phyloP scores from a whole-genome alignment of 306 rosid genomes.

The Parietaria judaica region DNA sequence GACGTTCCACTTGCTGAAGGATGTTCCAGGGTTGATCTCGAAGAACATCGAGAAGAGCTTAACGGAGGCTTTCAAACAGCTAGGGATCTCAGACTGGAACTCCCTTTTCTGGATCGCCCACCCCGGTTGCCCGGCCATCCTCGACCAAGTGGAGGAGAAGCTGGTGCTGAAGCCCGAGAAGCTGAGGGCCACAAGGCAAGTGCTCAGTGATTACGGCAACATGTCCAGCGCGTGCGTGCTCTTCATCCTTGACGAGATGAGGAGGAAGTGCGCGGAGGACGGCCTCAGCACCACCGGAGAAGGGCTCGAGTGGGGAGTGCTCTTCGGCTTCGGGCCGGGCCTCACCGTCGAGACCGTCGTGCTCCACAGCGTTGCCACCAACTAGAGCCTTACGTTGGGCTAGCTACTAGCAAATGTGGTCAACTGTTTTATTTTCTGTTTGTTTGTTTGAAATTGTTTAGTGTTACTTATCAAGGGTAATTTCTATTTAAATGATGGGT shows the following conservation, averaged over 20 bases:
- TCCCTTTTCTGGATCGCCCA: slow-evolving; percentile 57
- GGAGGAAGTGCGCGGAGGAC: slow-evolving; percentile 31
- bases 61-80: slow-evolving; percentile 36
- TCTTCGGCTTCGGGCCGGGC: slow-evolving; percentile 70
- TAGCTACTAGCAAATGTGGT: too few relatives aligned
- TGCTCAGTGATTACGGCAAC: slow-evolving; percentile 54
- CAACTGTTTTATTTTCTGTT: too few relatives aligned
- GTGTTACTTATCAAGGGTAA: too few relatives aligned
- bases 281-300: slow-evolving; percentile 43
- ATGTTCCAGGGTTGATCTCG: slow-evolving; percentile 48
- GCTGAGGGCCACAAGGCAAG: slow-evolving; percentile 40
- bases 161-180: slow-evolving; percentile 40
- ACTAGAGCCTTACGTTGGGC: neutral
- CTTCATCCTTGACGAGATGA: slow-evolving; percentile 58
- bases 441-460: too few relatives aligned
- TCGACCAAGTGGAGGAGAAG: slow-evolving; percentile 40
- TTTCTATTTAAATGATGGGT: too few relatives aligned
- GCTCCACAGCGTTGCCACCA: slow-evolving; percentile 34
- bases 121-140: slow-evolving; percentile 50
- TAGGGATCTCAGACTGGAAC: slow-evolving; percentile 46
- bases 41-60: slow-evolving; percentile 41
- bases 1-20: slow-evolving; percentile 49
- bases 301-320: slow-evolving; percentile 67
- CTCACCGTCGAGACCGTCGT: slow-evolving; percentile 61
- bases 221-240: slow-evolving; percentile 77